Conservation (phyloP, 805 yeast species). For the Hanseniaspora valbyensis region DNA sequence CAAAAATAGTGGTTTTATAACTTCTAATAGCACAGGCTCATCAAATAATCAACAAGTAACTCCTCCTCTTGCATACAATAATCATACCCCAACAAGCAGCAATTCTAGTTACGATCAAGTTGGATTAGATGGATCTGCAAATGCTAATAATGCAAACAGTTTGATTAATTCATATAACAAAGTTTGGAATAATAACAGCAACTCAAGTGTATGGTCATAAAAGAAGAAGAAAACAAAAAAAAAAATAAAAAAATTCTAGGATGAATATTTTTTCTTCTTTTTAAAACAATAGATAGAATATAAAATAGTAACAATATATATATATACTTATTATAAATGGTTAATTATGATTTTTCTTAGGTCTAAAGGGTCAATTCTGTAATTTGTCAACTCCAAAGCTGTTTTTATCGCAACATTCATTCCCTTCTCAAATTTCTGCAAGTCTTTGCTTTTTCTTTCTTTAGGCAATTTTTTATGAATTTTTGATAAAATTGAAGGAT, state of each 20-base stretch:
- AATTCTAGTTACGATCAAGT: slow-evolving; percentile 4
- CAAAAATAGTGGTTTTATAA: not conserved
- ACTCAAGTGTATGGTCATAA: slow-evolving; percentile 29
- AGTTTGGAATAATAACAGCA: slow-evolving; percentile 28
- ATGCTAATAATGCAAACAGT: slow-evolving; percentile 11
- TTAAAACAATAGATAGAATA: not conserved
- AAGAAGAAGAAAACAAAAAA: not conserved
- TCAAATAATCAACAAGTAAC: not conserved
- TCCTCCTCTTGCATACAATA: not conserved
- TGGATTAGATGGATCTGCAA: too few relatives aligned
- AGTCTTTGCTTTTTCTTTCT: slow-evolving; percentile 44
- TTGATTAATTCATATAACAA: slow-evolving; percentile 7
- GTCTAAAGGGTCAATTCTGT: slow-evolving; percentile 34
- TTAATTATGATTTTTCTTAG: slow-evolving; percentile 1
- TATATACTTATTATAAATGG: slow-evolving; percentile 1
- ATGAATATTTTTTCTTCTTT: not conserved
- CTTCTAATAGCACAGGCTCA: slow-evolving; percentile 10
- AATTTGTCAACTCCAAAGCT: slow-evolving; percentile 72
- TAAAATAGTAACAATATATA: not conserved
- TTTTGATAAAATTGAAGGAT: slow-evolving; percentile 30
- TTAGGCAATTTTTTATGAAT: slow-evolving; percentile 27
- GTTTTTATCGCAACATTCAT: slow-evolving; percentile 72
- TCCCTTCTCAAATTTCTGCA: slow-evolving; percentile 51
- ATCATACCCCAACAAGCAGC: not conserved
- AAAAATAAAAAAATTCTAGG: not conserved